These are phyloP conservation scores for Clarireedia hainanense DNA, from an alignment of 2,329 filamentous ascomycete genomes.

Conservation along the genomic window DNA sequence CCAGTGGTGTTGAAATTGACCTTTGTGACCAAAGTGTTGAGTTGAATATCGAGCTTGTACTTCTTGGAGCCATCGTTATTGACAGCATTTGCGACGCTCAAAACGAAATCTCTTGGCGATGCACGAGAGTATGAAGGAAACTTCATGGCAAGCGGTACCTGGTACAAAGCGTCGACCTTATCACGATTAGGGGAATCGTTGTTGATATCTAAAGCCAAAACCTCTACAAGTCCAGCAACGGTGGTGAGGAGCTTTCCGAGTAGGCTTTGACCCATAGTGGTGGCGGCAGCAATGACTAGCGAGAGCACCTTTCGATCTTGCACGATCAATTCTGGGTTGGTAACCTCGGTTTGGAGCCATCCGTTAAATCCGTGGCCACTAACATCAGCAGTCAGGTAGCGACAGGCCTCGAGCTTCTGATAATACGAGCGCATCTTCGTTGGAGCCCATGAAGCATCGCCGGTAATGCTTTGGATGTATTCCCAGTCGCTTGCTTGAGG, in stretches of 20 bases:
- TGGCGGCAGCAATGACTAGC: background rate
- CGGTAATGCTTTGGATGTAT: conserved; percentile 18
- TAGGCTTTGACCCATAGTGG: background rate
- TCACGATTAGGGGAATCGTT: conserved; percentile 13
- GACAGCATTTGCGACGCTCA: conserved; percentile 10
- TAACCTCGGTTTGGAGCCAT: conserved; percentile 25
- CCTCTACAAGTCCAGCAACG: background rate
- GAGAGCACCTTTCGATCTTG: conserved; percentile 14
- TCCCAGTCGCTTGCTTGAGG: conserved; percentile 20
- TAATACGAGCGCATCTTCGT: conserved; percentile 37
- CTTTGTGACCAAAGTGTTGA: conserved; percentile 33
- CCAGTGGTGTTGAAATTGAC: conserved; percentile 31
- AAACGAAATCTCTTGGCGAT: conserved; percentile 19
- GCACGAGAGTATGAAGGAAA: conserved; percentile 12
- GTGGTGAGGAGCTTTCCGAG: background rate
- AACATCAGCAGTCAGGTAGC: conserved; percentile 32
- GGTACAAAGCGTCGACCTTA: conserved; percentile 15
- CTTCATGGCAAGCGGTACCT: conserved; percentile 17
- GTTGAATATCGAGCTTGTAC: conserved; percentile 17
- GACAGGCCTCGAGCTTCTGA: conserved; percentile 35
- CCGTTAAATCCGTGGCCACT: conserved; percentile 20
- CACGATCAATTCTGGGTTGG: conserved; percentile 10
- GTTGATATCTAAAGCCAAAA: conserved; percentile 1
- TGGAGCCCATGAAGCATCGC: conserved; percentile 22
- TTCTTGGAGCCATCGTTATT: conserved; percentile 16